Evolutionary conservation across 2,329 filamentous ascomycete genomes (phyloP).

Genomic region (Calonectria pteridis): DNA sequence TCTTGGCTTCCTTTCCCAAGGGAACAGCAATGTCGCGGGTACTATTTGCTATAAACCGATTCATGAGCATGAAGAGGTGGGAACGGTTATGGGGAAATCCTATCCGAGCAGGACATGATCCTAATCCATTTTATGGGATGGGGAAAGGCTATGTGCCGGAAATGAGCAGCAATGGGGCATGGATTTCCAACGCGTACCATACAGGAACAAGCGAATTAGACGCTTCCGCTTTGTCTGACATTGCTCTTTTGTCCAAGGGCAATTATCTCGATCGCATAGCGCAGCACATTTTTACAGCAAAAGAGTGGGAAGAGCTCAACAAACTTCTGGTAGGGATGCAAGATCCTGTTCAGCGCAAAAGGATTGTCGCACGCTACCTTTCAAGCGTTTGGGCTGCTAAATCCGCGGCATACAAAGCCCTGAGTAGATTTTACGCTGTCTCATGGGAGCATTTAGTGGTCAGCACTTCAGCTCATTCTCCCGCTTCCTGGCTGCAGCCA

Average conservation of each 20-base stretch:
- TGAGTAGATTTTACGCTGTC: not conserved
- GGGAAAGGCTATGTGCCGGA: not conserved
- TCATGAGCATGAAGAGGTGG: constrained; percentile 30
- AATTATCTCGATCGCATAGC: constrained; percentile 9
- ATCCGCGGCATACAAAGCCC: constrained; percentile 6
- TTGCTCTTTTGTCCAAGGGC: not conserved
- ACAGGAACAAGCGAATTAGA: constrained; percentile 1
- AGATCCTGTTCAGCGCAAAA: constrained; percentile 4
- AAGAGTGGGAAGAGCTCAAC: constrained; percentile 15
- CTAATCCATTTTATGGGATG: constrained; percentile 40
- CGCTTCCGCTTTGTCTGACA: not conserved
- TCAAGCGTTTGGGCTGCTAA: constrained; percentile 5
- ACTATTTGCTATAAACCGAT: constrained; percentile 10
- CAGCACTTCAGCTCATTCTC: not conserved
- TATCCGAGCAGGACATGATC: constrained; percentile 39
- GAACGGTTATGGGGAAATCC: constrained; percentile 42
- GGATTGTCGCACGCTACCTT: not conserved
- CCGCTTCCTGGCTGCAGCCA: not conserved
- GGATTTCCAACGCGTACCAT: not conserved
- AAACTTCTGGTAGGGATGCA: not conserved
- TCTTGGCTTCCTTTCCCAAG: constrained; percentile 31
- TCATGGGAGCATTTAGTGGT: constrained; percentile 17
- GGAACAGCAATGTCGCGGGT: constrained; percentile 32
- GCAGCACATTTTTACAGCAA: not conserved
- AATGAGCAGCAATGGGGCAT: not conserved